Conservation (phyloP, 2,329 filamentous ascomycete genomes). For the Alternaria novae-zelandiae region DNA sequence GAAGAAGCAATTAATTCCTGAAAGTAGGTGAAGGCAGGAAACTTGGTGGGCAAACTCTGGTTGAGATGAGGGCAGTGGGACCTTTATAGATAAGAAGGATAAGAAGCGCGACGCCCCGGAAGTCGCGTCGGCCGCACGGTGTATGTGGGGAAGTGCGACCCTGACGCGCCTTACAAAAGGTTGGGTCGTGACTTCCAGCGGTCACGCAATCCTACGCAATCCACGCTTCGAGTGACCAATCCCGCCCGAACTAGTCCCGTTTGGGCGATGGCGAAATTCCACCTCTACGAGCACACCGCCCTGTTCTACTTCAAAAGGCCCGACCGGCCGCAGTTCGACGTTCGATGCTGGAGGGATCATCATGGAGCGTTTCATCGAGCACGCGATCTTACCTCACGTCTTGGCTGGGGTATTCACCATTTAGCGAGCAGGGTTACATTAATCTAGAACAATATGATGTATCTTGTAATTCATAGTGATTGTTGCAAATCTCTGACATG, state of each 20-base stretch:
- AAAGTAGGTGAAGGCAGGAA: background rate
- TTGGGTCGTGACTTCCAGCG: slow-evolving; percentile 8
- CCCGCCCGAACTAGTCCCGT: slow-evolving; percentile 3
- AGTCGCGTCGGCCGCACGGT: slow-evolving; percentile 13
- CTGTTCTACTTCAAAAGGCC: slow-evolving; percentile 2
- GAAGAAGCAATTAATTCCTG: background rate
- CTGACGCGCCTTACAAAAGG: slow-evolving; percentile 9
- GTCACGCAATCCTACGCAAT: slow-evolving; percentile 19
- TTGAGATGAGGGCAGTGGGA: slow-evolving; percentile 12
- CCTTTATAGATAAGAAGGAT: slow-evolving; percentile 22
- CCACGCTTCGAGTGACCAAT: slow-evolving; percentile 7
- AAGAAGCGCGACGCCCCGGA: slow-evolving; percentile 8
- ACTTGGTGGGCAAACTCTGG: background rate
- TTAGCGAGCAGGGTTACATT: background rate
- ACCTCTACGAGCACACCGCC: slow-evolving; percentile 5
- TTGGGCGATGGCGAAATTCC: slow-evolving; percentile 3
- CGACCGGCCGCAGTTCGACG: background rate
- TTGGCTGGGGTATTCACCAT: background rate
- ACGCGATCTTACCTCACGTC: background rate
- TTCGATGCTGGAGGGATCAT: background rate
- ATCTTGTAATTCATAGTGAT: background rate
- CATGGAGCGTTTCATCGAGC: background rate
- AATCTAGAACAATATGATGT: background rate
- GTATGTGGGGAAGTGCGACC: slow-evolving; percentile 27
- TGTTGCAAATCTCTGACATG: background rate